Base-by-base conservation (phyloP, 208 protist genomes). In the Acanthamoeba comandoni region DNA sequence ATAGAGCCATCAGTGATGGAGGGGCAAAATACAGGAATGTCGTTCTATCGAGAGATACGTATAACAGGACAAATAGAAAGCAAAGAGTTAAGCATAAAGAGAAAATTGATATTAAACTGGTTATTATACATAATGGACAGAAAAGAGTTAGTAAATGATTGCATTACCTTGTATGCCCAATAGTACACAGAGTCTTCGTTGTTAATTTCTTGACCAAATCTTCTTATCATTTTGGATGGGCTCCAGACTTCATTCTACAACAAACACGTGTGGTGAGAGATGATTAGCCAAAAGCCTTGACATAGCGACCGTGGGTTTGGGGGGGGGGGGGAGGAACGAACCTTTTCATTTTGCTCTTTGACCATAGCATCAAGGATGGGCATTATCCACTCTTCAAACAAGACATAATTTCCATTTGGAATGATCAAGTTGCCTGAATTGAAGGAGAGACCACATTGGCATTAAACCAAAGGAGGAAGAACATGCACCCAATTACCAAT, bases 401-500 rank as follows among this genome's bases (percentile, higher is more conserved):
- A 94, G 91, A 98, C 98, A 95, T 99, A 99, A 94, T 99, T 99
- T 70, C 99, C 97, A 94, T 99, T 99, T 8, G 99, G 99, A 8
- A 99, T 98, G 13, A 99, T 92, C 17, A 99, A 95, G 94, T 99
- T 99, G 58, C 58, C 58, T 65, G 58, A 22, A 26, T 65, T 22
- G 35, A 43, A 43, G 2, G 5, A 43, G 35, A 43, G 35, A 43
- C 1, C 35, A 43, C 35, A 43, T 43, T 43, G 35, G 35, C 35
- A 43, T 43, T 43, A 5, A 7, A 5, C 5, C 5, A 43, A 7
- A 43, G 1, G 35, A 43, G 35, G 35, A n/a, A 5, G 58, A 65
- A 65, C 58, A 26, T 65, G 1, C 22, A 65, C 0, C 5, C 5
- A 65, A 22, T 31, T 77, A 43, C 99, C 99, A 67, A 99, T 99